A percentile compares a stretch with the other conserved stretches of the same genome.
Conservation (phyloP, 805 yeast genomes). For the Lipomyces sp. region DNA sequence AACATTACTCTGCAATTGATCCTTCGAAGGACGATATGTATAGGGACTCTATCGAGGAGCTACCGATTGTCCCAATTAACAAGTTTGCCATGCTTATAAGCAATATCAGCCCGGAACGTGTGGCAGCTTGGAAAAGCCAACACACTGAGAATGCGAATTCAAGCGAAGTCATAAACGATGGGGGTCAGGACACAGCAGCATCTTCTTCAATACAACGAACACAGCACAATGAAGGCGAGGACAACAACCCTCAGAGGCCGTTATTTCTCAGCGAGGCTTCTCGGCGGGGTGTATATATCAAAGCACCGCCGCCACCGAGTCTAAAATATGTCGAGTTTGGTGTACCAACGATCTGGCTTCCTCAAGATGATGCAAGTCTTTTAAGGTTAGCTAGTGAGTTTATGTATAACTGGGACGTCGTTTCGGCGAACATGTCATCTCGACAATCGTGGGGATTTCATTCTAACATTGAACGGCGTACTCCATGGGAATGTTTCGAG, state of each 20-base stretch:
- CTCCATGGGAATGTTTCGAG: constrained; percentile 99
- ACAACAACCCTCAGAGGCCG: constrained; percentile 10
- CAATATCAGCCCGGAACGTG: constrained; percentile 13
- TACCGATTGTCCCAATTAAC: constrained; percentile 43
- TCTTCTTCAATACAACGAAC: not conserved
- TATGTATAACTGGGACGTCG: constrained; percentile 90
- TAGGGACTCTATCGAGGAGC: constrained; percentile 45
- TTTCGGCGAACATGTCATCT: constrained; percentile 77
- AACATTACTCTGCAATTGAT: constrained; percentile 25
- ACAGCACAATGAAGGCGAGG: not conserved
- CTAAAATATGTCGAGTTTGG: constrained; percentile 77
- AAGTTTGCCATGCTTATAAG: constrained; percentile 30
- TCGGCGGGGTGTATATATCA: constrained; percentile 47
- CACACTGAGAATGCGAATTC: not conserved
- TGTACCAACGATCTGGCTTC: constrained; percentile 95
- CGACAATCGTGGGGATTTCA: constrained; percentile 59
- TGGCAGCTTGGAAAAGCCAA: constrained; percentile 10
- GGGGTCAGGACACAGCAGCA: not conserved
- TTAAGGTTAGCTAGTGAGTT: constrained; percentile 83
- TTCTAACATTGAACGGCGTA: constrained; percentile 90
- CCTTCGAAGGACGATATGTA: constrained; percentile 31
- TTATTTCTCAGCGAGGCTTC: constrained; percentile 32
- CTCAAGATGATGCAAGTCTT: constrained; percentile 84
- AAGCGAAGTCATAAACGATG: not conserved
- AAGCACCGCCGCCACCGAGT: constrained; percentile 92